phyloP scores from a whole-genome alignment of 257 asterid genomes.

The Primulina tabacum region DNA sequence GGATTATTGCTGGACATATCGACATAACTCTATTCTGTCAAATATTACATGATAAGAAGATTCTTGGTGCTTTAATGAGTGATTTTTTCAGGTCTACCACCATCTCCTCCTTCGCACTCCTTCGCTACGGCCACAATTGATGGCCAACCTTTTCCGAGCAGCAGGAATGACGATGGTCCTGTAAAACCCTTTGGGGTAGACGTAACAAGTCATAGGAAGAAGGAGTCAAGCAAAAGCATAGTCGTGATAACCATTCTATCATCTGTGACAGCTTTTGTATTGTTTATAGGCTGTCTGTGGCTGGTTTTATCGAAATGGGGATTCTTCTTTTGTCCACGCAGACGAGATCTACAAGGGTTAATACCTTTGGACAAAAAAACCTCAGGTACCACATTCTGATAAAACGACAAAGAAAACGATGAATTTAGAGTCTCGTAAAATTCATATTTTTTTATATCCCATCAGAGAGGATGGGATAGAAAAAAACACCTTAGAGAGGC shows the following conservation, averaged over 20 bases:
- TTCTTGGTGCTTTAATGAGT: conserved; percentile 20
- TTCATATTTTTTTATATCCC: too few relatives aligned
- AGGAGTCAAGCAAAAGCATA: conserved; percentile 39
- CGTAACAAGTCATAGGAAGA: conserved; percentile 49
- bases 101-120: conserved; percentile 71
- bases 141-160: conserved; percentile 42
- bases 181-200: conserved; percentile 82
- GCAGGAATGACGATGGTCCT: conserved; percentile 39
- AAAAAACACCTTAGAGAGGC: too few relatives aligned
- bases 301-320: conserved; percentile 49
- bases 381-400: conserved; percentile 40
- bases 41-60: background rate
- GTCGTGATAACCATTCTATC: conserved; percentile 56
- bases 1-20: background rate
- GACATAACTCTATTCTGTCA: background rate
- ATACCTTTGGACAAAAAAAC: conserved; percentile 41
- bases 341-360: conserved; percentile 32
- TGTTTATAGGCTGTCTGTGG: conserved; percentile 56
- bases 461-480: too few relatives aligned
- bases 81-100: conserved; percentile 67
- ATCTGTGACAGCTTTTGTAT: conserved; percentile 58
- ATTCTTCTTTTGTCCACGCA: conserved; percentile 22
- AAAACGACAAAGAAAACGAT: background rate
- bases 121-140: conserved; percentile 46
- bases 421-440: too few relatives aligned